A percentile compares a stretch with the other conserved stretches of the same genome.
Conservation (phyloP, 2,329 filamentous ascomycete genomes). For the Cyanodermella asteris region DNA sequence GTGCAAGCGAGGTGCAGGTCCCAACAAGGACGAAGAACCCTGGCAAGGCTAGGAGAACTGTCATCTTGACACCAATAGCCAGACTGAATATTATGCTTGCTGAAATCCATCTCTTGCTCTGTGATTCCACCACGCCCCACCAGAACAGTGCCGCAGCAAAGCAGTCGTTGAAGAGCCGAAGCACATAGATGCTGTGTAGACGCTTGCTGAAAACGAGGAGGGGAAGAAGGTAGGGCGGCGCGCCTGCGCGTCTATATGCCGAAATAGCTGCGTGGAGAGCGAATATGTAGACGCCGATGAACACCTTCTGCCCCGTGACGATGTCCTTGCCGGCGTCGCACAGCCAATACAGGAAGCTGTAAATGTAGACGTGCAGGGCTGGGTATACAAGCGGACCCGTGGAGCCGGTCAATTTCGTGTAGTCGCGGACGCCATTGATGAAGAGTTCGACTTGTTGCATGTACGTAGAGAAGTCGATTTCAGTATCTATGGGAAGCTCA, state of each 20-base stretch:
- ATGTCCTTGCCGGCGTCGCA: conserved; percentile 62
- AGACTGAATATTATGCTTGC: conserved; percentile 53
- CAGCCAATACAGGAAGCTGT: conserved; percentile 54
- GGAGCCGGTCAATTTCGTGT: conserved; percentile 61
- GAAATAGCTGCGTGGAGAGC: conserved; percentile 57
- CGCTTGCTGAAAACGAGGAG: conserved; percentile 77
- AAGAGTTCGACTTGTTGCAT: conserved; percentile 81
- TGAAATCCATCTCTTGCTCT: conserved; percentile 50
- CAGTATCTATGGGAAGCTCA: conserved; percentile 49
- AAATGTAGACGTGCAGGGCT: conserved; percentile 75
- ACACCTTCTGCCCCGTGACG: conserved; percentile 59
- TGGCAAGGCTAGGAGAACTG: conserved; percentile 59
- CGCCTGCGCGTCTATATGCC: conserved; percentile 48
- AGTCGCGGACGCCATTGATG: conserved; percentile 68
- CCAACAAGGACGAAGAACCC: too few relatives aligned
- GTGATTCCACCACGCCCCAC: conserved; percentile 54
- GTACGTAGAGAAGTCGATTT: conserved; percentile 94
- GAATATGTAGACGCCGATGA: conserved; percentile 55
- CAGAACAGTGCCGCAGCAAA: conserved; percentile 70
- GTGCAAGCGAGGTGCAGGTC: too few relatives aligned
- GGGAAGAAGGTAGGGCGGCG: conserved; percentile 30
- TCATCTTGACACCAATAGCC: conserved; percentile 91
- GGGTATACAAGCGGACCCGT: conserved; percentile 93
- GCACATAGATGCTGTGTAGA: conserved; percentile 77
- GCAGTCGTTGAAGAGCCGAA: conserved; percentile 90